A percentile compares a stretch with the other conserved stretches of the same genome.
These are phyloP conservation scores for Phaffia rhodozyma DNA, from an alignment of 1,284 basidiomycete genomes.

Conservation along the genomic window DNA sequence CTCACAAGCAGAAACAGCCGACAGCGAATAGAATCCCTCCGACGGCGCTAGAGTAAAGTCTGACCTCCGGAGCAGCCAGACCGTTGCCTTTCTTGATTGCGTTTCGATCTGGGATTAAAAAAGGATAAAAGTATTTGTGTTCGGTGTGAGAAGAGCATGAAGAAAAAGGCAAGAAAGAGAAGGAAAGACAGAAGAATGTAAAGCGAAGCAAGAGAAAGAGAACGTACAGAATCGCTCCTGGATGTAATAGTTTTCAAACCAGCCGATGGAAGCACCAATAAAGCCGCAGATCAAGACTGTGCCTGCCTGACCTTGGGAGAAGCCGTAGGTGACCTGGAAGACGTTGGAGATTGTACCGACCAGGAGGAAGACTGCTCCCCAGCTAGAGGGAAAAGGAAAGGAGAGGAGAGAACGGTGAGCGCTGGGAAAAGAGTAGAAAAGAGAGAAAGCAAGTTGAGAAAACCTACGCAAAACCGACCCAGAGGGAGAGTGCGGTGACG, in stretches of 20 bases:
- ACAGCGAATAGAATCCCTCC: slow-evolving; percentile 32
- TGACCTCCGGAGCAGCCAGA: slow-evolving; percentile 37
- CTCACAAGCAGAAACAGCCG: slow-evolving; percentile 16
- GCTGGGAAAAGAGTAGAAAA: background rate
- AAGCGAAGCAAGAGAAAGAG: background rate
- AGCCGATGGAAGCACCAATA: slow-evolving; percentile 56
- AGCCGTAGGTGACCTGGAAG: slow-evolving; percentile 22
- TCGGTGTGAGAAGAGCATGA: slow-evolving; percentile 9
- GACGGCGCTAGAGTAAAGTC: slow-evolving; percentile 35
- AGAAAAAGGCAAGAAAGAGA: background rate
- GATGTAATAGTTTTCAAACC: slow-evolving; percentile 47
- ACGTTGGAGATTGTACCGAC: slow-evolving; percentile 21
- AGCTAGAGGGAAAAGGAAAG: slow-evolving; percentile 1
- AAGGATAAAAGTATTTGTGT: slow-evolving; percentile 1
- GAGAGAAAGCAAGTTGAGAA: background rate
- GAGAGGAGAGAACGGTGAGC: background rate
- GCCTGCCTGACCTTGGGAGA: slow-evolving; percentile 12
- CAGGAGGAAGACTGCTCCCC: slow-evolving; percentile 24
- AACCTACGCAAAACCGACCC: slow-evolving; percentile 37
- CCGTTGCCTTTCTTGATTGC: slow-evolving; percentile 27
- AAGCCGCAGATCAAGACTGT: slow-evolving; percentile 31
- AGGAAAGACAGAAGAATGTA: background rate
- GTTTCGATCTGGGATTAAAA: slow-evolving; percentile 15
- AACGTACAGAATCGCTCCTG: slow-evolving; percentile 27
- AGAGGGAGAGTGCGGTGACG: slow-evolving; percentile 34